Evolutionary conservation across 805 yeast genomes (phyloP).

Genomic region (Yamadazyma sp.): DNA sequence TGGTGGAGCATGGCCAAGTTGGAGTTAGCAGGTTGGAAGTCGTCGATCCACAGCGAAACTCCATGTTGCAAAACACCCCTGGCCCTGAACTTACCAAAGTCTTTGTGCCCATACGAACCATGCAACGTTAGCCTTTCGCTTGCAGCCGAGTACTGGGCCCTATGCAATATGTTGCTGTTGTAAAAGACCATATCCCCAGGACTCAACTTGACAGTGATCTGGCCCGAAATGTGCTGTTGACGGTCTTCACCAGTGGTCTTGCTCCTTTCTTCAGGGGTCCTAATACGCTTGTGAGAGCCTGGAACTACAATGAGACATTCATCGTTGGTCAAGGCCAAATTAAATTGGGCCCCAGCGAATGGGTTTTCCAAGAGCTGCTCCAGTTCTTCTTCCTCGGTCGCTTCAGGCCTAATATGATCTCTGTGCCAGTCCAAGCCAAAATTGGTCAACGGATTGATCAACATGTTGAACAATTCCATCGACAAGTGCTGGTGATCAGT

Average conservation of each 20-base stretch:
- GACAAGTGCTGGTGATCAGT: constrained; percentile 31
- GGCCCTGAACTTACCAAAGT: constrained; percentile 44
- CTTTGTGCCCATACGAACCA: constrained; percentile 49
- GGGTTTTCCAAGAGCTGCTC: constrained; percentile 37
- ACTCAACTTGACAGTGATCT: constrained; percentile 39
- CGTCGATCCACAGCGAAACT: constrained; percentile 46
- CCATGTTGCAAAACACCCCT: constrained; percentile 56
- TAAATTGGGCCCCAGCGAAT: constrained; percentile 51
- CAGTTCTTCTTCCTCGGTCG: constrained; percentile 44
- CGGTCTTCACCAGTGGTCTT: constrained; percentile 35
- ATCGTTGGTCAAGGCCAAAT: constrained; percentile 48
- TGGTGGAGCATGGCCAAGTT: constrained; percentile 29
- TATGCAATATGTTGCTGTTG: constrained; percentile 49
- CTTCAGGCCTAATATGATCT: constrained; percentile 50
- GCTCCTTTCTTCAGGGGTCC: constrained; percentile 45
- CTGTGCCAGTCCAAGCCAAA: constrained; percentile 57
- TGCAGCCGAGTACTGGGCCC: constrained; percentile 43
- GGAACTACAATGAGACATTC: constrained; percentile 50
- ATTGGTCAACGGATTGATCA: constrained; percentile 51
- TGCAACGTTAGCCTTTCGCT: constrained; percentile 46
- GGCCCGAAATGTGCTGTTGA: constrained; percentile 38
- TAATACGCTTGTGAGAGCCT: constrained; percentile 44
- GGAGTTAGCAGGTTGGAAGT: constrained; percentile 29
- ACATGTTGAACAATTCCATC: constrained; percentile 54
- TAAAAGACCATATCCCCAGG: constrained; percentile 55